These are phyloP conservation scores for Pestalotiopsis sp. DNA, from an alignment of 2,329 filamentous ascomycete species.

Conservation along the genomic window DNA sequence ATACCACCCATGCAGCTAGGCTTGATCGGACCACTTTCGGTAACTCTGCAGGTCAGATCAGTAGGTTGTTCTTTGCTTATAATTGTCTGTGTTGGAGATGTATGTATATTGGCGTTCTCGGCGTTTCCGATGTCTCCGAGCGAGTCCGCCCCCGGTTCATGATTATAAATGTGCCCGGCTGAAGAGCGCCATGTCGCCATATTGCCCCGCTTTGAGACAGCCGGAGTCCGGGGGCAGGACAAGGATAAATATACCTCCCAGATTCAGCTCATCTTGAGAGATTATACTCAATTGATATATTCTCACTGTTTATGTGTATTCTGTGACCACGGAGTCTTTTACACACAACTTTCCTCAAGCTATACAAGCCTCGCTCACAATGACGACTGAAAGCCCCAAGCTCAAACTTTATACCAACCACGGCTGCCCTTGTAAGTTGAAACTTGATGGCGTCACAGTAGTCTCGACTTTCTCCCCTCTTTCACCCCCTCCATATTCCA, in stretches of 20 bases:
- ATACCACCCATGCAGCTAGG: too few relatives aligned
- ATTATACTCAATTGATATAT: background rate
- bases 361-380: too few relatives aligned
- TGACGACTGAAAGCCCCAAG: slow-evolving; percentile 13
- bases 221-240: background rate
- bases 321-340: too few relatives aligned
- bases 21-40: background rate
- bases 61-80: background rate
- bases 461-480: too few relatives aligned
- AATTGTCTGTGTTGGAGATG: background rate
- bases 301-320: too few relatives aligned
- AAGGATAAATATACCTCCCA: background rate
- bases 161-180: slow-evolving; percentile 4
- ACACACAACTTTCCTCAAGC: too few relatives aligned
- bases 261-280: background rate
- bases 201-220: slow-evolving; percentile 6
- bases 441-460: too few relatives aligned
- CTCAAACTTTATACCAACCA: slow-evolving; percentile 18
- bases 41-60: background rate
- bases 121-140: background rate
- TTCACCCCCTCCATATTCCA: too few relatives aligned
- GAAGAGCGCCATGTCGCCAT: background rate
- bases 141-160: background rate
- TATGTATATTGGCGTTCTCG: background rate
- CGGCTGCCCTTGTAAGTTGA: slow-evolving; percentile 17